A percentile compares a stretch with the other conserved stretches of the same genome.
Evolutionary conservation across 208 protist species (phyloP).

Genomic region (Naegleria fowleri): DNA sequence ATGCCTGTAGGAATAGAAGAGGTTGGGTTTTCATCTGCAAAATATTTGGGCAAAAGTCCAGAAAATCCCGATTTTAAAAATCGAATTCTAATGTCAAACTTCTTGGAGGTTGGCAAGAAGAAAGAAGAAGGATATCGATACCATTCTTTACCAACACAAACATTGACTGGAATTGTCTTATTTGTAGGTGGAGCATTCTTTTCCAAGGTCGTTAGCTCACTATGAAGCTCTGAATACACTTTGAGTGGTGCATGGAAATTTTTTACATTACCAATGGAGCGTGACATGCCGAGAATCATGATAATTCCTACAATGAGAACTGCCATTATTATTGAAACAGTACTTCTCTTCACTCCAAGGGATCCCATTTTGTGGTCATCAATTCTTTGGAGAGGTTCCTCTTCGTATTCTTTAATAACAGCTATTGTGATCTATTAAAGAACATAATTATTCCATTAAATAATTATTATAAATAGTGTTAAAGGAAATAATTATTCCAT

Average conservation of each 20-base stretch:
- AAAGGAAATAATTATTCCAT: no score
- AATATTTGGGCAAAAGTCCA: slow-evolving; percentile 53
- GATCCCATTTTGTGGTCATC: not conserved
- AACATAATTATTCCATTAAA: slow-evolving; percentile 31
- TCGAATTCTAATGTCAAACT: slow-evolving; percentile 18
- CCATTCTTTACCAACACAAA: slow-evolving; percentile 88
- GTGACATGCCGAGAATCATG: slow-evolving; percentile 54
- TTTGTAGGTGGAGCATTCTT: not conserved
- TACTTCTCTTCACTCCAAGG: not conserved
- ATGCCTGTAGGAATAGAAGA: slow-evolving; percentile 42
- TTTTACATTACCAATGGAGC: slow-evolving; percentile 55
- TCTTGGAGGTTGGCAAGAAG: slow-evolving; percentile 59
- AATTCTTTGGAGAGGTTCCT: not conserved
- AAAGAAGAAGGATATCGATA: slow-evolving; percentile 83
- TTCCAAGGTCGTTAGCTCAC: not conserved
- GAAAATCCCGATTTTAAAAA: slow-evolving; percentile 48
- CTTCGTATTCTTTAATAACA: not conserved
- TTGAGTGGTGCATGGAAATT: slow-evolving; percentile 69
- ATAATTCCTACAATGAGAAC: slow-evolving; percentile 52
- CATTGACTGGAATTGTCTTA: slow-evolving; percentile 41
- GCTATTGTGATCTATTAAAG: slow-evolving; percentile 15
- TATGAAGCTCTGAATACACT: slow-evolving; percentile 37
- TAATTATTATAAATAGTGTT: no score
- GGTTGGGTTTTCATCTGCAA: slow-evolving; percentile 27
- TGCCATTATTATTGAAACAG: slow-evolving; percentile 31